Evolutionary conservation across 331 rosid species (phyloP).

Genomic region (Cydonia oblonga): DNA sequence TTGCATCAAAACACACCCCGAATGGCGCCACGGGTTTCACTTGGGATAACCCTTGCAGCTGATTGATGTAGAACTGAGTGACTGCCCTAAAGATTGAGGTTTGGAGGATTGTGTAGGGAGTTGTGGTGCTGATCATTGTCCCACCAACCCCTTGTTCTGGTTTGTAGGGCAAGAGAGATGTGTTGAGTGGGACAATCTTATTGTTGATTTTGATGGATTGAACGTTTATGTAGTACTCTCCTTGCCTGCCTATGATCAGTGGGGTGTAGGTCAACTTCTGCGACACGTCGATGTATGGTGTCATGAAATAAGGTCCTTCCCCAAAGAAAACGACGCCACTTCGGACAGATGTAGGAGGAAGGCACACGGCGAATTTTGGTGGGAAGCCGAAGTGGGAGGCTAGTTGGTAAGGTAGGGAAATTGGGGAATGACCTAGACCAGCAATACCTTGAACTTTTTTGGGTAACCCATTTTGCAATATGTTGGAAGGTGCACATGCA

Average conservation of each 20-base stretch:
- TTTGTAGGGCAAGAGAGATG: neutral
- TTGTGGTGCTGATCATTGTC: conserved; percentile 33
- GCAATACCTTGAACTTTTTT: conserved; percentile 20
- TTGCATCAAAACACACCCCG: conserved; percentile 30
- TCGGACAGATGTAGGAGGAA: neutral
- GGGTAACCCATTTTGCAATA: conserved; percentile 34
- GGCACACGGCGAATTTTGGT: conserved; percentile 34
- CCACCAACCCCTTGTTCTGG: neutral
- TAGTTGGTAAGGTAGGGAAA: conserved; percentile 32
- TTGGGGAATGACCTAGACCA: conserved; percentile 38
- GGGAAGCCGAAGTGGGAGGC: conserved; percentile 35
- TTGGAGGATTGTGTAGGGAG: conserved; percentile 31
- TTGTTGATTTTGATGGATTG: conserved; percentile 27
- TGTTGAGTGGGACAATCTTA: conserved; percentile 8
- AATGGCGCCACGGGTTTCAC: conserved; percentile 37
- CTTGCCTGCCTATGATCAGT: conserved; percentile 17
- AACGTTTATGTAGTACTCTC: conserved; percentile 32
- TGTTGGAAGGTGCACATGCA: conserved; percentile 37
- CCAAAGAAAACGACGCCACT: conserved; percentile 38
- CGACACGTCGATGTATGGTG: conserved; percentile 11
- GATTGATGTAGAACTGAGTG: neutral
- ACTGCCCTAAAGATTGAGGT: conserved; percentile 21
- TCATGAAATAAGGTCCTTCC: conserved; percentile 13
- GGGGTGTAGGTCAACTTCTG: conserved; percentile 29
- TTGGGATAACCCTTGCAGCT: conserved; percentile 5